Evolutionary conservation across 352 stramenopile species (phyloP).

Genomic region (Globisporangium recalcitrans): DNA sequence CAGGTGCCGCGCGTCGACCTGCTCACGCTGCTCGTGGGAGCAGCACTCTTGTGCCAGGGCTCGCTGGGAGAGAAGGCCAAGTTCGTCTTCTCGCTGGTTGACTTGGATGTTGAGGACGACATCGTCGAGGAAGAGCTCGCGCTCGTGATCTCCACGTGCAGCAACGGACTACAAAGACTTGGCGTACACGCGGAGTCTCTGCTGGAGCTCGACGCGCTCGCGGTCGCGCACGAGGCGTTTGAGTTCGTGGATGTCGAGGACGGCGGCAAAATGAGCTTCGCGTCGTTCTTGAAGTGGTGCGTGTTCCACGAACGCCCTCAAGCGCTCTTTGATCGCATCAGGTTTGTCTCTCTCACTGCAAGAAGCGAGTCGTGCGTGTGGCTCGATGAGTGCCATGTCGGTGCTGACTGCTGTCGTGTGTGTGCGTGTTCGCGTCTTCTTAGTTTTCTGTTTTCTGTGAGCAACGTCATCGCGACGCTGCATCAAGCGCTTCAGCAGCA

Average conservation of each 20-base stretch:
- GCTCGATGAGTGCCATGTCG: too few species aligned
- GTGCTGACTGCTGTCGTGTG: background rate
- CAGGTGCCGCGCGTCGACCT: conserved; percentile 36
- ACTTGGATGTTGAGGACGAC: conserved; percentile 73
- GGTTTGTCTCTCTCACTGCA: conserved; percentile 25
- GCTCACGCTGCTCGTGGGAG: conserved; percentile 44
- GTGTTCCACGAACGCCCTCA: conserved; percentile 57
- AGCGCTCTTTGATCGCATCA: conserved; percentile 46
- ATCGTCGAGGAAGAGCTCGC: conserved; percentile 66
- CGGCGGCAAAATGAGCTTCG: conserved; percentile 65
- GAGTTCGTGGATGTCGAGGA: conserved; percentile 53
- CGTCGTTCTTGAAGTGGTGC: conserved; percentile 59
- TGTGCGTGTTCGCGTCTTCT: too few species aligned
- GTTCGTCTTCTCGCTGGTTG: conserved; percentile 64
- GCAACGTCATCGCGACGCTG: conserved; percentile 28
- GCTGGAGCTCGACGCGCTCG: conserved; percentile 41
- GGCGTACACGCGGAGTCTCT: conserved; percentile 22
- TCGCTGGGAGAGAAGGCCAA: conserved; percentile 42
- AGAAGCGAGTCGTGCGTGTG: too few species aligned
- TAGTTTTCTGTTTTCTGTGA: conserved; percentile 47
- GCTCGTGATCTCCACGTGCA: conserved; percentile 52
- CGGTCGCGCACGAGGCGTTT: conserved; percentile 66
- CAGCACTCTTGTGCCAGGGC: conserved; percentile 41
- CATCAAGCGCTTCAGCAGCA: conserved; percentile 24
- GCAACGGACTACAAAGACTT: conserved; percentile 36